A percentile compares a stretch with the other conserved stretches of the same genome.
phyloP scores from a whole-genome alignment of 805 yeast genomes.

The Ogataea kodamae region DNA sequence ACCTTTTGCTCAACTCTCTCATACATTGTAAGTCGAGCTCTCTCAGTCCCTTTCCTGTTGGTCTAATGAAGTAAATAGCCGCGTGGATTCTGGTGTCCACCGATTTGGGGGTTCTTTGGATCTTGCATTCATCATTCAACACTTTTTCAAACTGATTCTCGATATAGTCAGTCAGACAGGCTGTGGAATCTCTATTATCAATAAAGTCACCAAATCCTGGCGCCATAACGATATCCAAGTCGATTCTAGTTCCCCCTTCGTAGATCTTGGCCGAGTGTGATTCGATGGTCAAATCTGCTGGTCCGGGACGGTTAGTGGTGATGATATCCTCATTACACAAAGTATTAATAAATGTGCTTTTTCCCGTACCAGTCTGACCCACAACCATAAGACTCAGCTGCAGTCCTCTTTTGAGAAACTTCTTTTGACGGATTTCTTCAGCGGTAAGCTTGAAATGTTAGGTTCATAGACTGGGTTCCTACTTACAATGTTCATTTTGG shows the following conservation, averaged over 20 bases:
- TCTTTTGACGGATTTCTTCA: constrained; percentile 37
- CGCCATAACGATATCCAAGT: constrained; percentile 59
- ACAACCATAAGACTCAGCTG: constrained; percentile 47
- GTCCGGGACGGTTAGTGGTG: constrained; percentile 39
- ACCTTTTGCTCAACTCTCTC: constrained; percentile 63
- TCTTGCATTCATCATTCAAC: constrained; percentile 70
- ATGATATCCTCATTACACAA: constrained; percentile 56
- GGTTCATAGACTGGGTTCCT: not conserved
- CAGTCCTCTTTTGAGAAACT: constrained; percentile 48
- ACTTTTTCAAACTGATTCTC: constrained; percentile 72
- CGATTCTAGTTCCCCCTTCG: constrained; percentile 47
- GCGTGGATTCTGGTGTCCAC: constrained; percentile 77
- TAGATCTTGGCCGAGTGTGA: constrained; percentile 33
- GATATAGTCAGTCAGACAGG: constrained; percentile 59
- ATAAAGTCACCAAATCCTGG: constrained; percentile 73
- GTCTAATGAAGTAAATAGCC: constrained; percentile 77
- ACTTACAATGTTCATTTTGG: constrained; percentile 22
- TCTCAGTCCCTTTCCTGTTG: constrained; percentile 60
- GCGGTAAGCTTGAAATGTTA: constrained; percentile 27
- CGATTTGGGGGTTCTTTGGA: constrained; percentile 39
- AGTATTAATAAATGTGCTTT: constrained; percentile 76
- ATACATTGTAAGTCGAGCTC: constrained; percentile 70
- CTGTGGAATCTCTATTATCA: constrained; percentile 60
- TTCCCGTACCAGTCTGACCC: constrained; percentile 66
- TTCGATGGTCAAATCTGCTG: constrained; percentile 28